Percentiles rank a stretch among this genome's conserved stretches.
Evolutionary conservation across 1,284 basidiomycete genomes (phyloP).

Genomic region (Microbotryum scabiosae): DNA sequence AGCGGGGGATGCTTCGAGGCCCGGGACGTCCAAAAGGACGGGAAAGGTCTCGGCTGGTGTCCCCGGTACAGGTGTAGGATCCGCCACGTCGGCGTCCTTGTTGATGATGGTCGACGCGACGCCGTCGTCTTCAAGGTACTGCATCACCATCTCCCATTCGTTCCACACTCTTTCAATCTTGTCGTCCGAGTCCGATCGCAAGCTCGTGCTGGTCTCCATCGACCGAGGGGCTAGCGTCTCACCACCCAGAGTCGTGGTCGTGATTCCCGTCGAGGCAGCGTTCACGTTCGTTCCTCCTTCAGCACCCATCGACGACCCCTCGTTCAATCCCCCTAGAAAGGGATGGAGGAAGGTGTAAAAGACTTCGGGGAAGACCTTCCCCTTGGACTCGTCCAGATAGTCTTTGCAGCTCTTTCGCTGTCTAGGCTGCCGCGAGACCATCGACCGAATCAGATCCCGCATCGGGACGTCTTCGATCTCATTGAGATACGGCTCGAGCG

Average conservation of each 20-base stretch:
- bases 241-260: too few species aligned
- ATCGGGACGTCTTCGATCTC: constrained; percentile 73
- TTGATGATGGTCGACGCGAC: background rate
- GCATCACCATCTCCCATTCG: constrained; percentile 68
- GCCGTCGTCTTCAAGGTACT: constrained; percentile 53
- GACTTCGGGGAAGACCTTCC: constrained; percentile 74
- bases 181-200: constrained; percentile 68
- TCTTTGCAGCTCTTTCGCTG: constrained; percentile 74
- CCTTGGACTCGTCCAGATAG: constrained; percentile 67
- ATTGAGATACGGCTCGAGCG: constrained; percentile 61
- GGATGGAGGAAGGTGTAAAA: constrained; percentile 93
- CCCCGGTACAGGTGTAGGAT: background rate
- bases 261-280: too few species aligned
- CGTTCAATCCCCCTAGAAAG: constrained; percentile 65
- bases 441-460: constrained; percentile 69
- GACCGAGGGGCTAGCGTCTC: too few species aligned
- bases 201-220: too few species aligned
- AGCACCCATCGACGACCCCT: background rate
- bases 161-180: constrained; percentile 67
- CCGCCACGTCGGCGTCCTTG: background rate
- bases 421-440: constrained; percentile 74
- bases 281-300: background rate
- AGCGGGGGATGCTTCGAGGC: constrained; percentile 21
- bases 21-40: constrained; percentile 60
- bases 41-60: constrained; percentile 46